These are phyloP conservation scores for Pseudocercospora pini-densiflorae DNA, from an alignment of 2,329 filamentous ascomycete species.

Conservation along the genomic window DNA sequence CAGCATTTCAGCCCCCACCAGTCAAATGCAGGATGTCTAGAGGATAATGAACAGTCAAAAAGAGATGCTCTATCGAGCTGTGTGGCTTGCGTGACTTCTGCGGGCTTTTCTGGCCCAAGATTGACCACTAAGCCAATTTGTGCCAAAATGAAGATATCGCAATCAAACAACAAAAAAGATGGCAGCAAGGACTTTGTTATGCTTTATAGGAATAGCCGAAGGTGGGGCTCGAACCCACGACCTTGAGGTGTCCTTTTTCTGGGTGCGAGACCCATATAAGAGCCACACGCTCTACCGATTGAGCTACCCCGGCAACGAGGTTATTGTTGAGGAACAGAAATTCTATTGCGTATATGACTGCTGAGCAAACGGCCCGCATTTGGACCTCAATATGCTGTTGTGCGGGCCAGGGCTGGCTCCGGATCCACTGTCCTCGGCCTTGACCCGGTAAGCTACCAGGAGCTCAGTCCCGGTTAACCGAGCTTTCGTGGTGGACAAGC, in stretches of 20 bases:
- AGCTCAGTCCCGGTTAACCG: background rate
- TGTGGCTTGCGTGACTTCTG: background rate
- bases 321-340: background rate
- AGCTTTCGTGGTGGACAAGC: background rate
- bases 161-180: slow-evolving; percentile 1
- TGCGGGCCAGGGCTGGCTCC: background rate
- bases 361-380: background rate
- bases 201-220: slow-evolving; percentile 32
- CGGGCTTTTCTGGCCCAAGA: background rate
- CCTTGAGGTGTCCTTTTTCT: slow-evolving; percentile 22
- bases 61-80: background rate
- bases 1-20: too few species aligned
- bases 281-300: slow-evolving; percentile 60
- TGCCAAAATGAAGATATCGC: background rate
- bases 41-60: background rate
- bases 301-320: slow-evolving; percentile 51
- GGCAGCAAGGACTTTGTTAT: background rate
- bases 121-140: background rate
- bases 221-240: slow-evolving; percentile 33
- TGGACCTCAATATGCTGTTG: background rate
- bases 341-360: background rate
- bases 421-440: background rate
- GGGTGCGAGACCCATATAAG: slow-evolving; percentile 41
- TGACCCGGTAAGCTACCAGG: background rate
- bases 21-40: background rate